Percentiles rank a stretch among this genome's conserved stretches.
Conservation (phyloP, 495 filamentous ascomycete species). For the Patellaria atrata region DNA sequence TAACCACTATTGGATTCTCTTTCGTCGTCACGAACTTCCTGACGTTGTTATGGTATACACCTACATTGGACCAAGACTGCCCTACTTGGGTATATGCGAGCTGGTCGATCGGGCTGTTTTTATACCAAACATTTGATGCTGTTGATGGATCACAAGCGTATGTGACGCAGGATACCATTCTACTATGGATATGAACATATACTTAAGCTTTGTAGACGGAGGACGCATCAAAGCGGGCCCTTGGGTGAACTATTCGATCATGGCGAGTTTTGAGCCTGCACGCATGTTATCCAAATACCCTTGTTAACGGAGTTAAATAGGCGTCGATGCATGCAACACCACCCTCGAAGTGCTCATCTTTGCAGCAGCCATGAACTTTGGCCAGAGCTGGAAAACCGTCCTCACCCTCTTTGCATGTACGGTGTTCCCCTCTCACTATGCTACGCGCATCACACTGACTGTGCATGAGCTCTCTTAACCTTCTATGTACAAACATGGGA, state of each 20-base stretch:
- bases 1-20: conserved; percentile 81
- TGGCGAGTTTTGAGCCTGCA: conserved; percentile 35
- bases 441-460: neutral
- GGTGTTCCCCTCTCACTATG: conserved; percentile 11
- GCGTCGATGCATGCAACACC: conserved; percentile 91
- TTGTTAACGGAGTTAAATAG: conserved; percentile 26
- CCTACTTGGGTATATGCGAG: conserved; percentile 87
- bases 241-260: conserved; percentile 96
- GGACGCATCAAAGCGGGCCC: conserved; percentile 84
- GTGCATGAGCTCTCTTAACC: conserved; percentile 52
- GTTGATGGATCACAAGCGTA: conserved; percentile 90
- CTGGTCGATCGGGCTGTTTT: conserved; percentile 78
- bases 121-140: conserved; percentile 98
- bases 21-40: conserved; percentile 87
- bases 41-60: conserved; percentile 91
- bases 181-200: too few species aligned
- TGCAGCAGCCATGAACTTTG: conserved; percentile 77
- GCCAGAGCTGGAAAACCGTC: conserved; percentile 82
- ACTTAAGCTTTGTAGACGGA: conserved; percentile 37
- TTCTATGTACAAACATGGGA: conserved; percentile 99
- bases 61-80: conserved; percentile 84
- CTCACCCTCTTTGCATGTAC: conserved; percentile 69
- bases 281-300: neutral
- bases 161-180: conserved; percentile 21
- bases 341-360: conserved; percentile 88